Evolutionary conservation across 2,329 filamentous ascomycete species (phyloP), one percentile per base, ranked within the genome.

Genomic region (Mycosphaerelloides madeirae): DNA sequence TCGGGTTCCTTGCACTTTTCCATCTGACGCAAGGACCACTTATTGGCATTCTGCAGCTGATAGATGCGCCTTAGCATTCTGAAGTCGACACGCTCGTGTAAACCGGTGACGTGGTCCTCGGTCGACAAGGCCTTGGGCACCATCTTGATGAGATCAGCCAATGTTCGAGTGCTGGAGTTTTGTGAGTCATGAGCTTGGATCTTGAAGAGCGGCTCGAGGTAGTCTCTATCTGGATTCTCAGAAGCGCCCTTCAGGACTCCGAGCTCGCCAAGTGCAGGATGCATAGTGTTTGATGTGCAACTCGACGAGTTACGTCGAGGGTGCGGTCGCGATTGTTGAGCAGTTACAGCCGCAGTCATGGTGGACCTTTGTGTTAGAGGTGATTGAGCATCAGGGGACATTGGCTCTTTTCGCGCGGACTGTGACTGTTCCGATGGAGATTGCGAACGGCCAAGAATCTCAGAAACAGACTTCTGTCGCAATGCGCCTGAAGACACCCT

Each of bases 101-200:
- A 81, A 33, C 88, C 84, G 1, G 94, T 79, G 46, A 88, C 83
- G 39, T 90, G 83, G 61, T 96, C 90, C 1, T 83, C 75, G 0
- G 91, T 97, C 1, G 85, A 89, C 9, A 97, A 73, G 0, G 89
- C 95, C 65, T 98, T 98, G 60, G 90, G 85, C 3, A 90, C 87
- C 34, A 87, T 84, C 43, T 83, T 79, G 3, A 97, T 72, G 0
- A 97, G 76, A 32, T 87, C 83, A 44, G 86, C 71, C n/a, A 84
- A 68, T 18, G 74, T 70, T 47, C 75, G 68, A 33, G 76, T 76
- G 7, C 52, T 49, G 15, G 54, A 56, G 41, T 76, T 74, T 29
- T 75, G 73, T 3, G 75, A 72, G 50, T 78, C 75, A 44, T 80
- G 78, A 28, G 80, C 77, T 51, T 75, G 71, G 31, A 70, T 73